phyloP scores from a whole-genome alignment of 768 basidiomycete genomes.

The Lyophyllum decastes region DNA sequence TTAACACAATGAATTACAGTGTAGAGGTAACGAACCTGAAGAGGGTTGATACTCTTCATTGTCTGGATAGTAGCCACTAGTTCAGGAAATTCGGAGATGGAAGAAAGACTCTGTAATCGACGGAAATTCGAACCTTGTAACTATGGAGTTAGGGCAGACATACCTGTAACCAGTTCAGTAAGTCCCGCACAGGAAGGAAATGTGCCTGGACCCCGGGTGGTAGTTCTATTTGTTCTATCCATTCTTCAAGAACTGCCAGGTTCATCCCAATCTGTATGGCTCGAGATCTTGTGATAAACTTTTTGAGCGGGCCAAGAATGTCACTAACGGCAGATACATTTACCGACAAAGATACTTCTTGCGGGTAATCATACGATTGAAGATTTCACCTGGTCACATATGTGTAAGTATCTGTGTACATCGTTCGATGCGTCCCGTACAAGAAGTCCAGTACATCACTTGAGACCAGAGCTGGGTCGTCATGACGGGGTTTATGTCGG shows the following conservation, averaged over 20 bases:
- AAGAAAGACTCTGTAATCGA: slow-evolving; percentile 69
- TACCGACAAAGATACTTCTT: slow-evolving; percentile 95
- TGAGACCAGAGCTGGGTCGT: slow-evolving; percentile 94
- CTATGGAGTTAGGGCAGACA: slow-evolving; percentile 9
- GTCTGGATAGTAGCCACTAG: slow-evolving; percentile 89
- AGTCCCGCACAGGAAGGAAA: slow-evolving; percentile 81
- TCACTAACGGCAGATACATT: background rate
- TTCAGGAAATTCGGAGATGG: slow-evolving; percentile 83
- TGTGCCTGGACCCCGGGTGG: slow-evolving; percentile 80
- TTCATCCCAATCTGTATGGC: slow-evolving; percentile 92
- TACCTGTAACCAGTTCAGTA: slow-evolving; percentile 87
- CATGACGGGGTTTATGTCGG: slow-evolving; percentile 88
- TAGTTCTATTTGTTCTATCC: slow-evolving; percentile 81
- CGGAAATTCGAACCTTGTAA: background rate
- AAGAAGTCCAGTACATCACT: slow-evolving; percentile 97
- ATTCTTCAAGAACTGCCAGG: slow-evolving; percentile 83
- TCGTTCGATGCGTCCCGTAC: slow-evolving; percentile 45
- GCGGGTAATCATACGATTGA: slow-evolving; percentile 84
- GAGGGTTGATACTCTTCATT: slow-evolving; percentile 84
- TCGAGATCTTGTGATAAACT: slow-evolving; percentile 53
- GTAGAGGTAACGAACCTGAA: slow-evolving; percentile 58
- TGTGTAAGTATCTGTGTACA: background rate
- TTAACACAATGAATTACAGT: slow-evolving; percentile 1
- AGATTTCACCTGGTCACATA: slow-evolving; percentile 65
- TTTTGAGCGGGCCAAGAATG: too few species aligned